Percentiles rank a stretch among this genome's conserved stretches.
phyloP scores from a whole-genome alignment of 169 alveolate genomes.

The Prorocentrum cordatum region DNA sequence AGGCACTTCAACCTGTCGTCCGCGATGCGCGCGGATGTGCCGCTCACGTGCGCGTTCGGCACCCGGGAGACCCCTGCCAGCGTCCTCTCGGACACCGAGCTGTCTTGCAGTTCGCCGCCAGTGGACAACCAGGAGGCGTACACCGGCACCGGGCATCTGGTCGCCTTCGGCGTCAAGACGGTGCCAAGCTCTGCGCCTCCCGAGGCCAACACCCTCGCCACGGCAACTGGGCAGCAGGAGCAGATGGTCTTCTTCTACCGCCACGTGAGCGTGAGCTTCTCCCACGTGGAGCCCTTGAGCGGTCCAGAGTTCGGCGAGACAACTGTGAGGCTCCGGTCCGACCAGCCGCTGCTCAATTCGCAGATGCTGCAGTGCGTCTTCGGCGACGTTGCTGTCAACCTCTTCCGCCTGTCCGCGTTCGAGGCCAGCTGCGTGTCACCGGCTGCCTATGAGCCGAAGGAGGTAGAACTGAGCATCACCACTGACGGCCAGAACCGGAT shows the following conservation, averaged over 20 bases:
- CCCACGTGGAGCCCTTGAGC: slow-evolving; percentile 62
- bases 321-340: slow-evolving; percentile 21
- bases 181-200: not conserved
- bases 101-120: slow-evolving; percentile 36
- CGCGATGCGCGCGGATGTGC: no score
- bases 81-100: slow-evolving; percentile 45
- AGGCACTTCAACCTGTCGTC: no score
- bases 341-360: slow-evolving; percentile 57
- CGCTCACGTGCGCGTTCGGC: no score
- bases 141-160: slow-evolving; percentile 16
- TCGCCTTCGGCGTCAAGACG: slow-evolving; percentile 16
- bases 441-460: not conserved
- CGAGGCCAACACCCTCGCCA: no score
- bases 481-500: slow-evolving; percentile 53
- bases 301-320: slow-evolving; percentile 70
- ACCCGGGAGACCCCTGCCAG: no score
- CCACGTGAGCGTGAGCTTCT: slow-evolving; percentile 17
- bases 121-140: slow-evolving; percentile 52
- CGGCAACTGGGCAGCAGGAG: no score
- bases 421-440: not conserved
- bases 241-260: slow-evolving; percentile 56
- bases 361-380: slow-evolving; percentile 43
- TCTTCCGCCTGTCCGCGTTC: slow-evolving; percentile 36
- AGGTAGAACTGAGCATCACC: slow-evolving; percentile 20
- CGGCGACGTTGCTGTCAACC: slow-evolving; percentile 30